Conservation (phyloP, 306 rosid species). For the Begonia loranthoides region DNA sequence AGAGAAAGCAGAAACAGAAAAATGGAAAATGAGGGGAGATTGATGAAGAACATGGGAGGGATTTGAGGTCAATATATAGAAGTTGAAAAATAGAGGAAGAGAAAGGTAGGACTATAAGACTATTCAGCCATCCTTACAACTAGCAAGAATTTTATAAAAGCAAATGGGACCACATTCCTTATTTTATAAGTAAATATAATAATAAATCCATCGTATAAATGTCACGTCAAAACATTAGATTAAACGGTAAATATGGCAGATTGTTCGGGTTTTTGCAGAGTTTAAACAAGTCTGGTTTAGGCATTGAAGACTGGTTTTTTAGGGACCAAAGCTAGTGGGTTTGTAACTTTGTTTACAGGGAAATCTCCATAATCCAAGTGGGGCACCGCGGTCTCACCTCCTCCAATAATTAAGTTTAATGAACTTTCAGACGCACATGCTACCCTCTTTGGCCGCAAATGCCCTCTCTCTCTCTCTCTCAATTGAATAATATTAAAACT, state of each 20-base stretch:
- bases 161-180: no score
- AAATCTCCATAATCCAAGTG: conserved; percentile 31
- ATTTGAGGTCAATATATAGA: conserved; percentile 35
- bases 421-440: conserved; percentile 44
- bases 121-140: conserved; percentile 18
- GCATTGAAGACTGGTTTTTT: conserved; percentile 16
- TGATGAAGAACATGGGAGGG: conserved; percentile 23
- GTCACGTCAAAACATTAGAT: no score
- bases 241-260: no score
- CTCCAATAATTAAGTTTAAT: conserved; percentile 6
- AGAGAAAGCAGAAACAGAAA: neutral
- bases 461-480: conserved; percentile 6
- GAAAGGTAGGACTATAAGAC: conserved; percentile 4
- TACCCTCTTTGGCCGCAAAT: conserved; percentile 36
- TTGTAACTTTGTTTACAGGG: conserved; percentile 23
- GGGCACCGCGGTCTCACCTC: conserved; percentile 25
- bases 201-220: no score
- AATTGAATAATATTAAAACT: no score
- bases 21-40: conserved; percentile 8
- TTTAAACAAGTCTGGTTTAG: neutral
- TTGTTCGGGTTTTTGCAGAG: neutral
- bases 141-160: neutral
- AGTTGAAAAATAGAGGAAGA: neutral
- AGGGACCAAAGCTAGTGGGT: conserved; percentile 47
- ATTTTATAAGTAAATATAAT: no score